Conservation (phyloP, 2,329 filamentous ascomycete species). For the Grosmannia serpens region DNA sequence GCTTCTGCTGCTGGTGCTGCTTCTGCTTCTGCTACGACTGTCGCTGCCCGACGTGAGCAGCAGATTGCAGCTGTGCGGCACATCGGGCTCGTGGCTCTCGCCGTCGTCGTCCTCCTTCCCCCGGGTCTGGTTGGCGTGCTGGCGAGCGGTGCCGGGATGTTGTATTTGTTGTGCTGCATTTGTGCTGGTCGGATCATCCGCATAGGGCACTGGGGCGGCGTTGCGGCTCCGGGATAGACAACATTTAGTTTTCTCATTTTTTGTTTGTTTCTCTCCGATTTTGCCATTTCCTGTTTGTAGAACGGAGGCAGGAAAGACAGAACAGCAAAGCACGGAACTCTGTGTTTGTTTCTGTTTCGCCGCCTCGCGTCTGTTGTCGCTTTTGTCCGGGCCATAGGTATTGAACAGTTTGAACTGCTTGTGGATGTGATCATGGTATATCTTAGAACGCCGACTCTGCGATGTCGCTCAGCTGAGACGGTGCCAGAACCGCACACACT, state of each 20-base stretch:
- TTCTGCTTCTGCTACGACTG: slow-evolving; percentile 19
- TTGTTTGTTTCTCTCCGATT: neutral
- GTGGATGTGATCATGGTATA: too few species aligned
- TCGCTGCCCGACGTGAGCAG: slow-evolving; percentile 21
- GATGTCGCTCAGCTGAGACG: neutral
- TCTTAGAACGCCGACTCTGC: neutral
- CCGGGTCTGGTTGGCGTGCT: slow-evolving; percentile 26
- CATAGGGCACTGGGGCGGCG: slow-evolving; percentile 6
- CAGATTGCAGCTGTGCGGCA: slow-evolving; percentile 30
- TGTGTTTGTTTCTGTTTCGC: neutral
- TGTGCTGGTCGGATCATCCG: slow-evolving; percentile 6
- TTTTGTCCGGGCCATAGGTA: neutral
- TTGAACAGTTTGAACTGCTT: too few species aligned
- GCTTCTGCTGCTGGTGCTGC: too few species aligned
- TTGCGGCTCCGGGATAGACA: slow-evolving; percentile 8
- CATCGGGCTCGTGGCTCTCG: slow-evolving; percentile 29
- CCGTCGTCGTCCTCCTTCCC: slow-evolving; percentile 36
- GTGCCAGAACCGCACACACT: neutral
- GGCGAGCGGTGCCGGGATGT: slow-evolving; percentile 21
- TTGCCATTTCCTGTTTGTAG: neutral
- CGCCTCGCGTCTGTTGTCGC: neutral
- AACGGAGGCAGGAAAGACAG: neutral
- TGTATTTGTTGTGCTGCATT: slow-evolving; percentile 27
- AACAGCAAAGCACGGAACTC: neutral
- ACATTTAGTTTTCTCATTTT: neutral